Evolutionary conservation across 129 eudicot genomes (phyloP).

Genomic region (Deinandra increscens): DNA sequence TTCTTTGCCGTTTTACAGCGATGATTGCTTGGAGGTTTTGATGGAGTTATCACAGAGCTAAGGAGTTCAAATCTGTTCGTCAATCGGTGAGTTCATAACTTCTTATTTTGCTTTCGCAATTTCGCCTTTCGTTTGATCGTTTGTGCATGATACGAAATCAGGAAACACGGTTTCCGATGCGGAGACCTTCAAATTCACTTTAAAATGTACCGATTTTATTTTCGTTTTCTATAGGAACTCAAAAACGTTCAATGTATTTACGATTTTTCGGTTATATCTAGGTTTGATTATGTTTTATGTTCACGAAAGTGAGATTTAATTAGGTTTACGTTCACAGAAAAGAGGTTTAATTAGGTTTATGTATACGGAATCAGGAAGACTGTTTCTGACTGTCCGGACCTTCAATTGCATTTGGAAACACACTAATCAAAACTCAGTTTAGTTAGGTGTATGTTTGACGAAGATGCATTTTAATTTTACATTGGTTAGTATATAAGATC

Average conservation of each 20-base stretch:
- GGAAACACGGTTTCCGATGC: neutral
- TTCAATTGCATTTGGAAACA: neutral
- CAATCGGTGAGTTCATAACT: slow-evolving; percentile 12
- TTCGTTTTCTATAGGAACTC: neutral
- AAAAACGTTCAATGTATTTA: neutral
- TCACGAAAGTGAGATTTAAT: no score
- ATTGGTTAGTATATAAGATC: neutral
- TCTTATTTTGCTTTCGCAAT: neutral
- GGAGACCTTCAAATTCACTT: slow-evolving; percentile 2
- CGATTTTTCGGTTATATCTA: neutral
- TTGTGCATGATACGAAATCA: neutral
- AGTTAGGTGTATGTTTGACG: neutral
- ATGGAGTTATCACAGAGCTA: neutral
- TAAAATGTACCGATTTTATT: neutral
- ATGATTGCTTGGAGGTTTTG: slow-evolving; percentile 15
- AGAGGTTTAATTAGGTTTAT: neutral
- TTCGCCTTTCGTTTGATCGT: neutral
- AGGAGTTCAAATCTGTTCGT: slow-evolving; percentile 16
- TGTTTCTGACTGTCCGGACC: neutral
- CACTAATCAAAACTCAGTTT: neutral
- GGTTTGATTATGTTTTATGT: no score
- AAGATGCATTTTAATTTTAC: neutral
- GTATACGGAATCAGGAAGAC: neutral
- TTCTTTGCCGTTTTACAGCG: neutral
- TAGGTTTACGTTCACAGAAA: no score